These are phyloP conservation scores for Tylopilus cervinicoccineus DNA, from an alignment of 768 basidiomycete species.

Conservation along the genomic window DNA sequence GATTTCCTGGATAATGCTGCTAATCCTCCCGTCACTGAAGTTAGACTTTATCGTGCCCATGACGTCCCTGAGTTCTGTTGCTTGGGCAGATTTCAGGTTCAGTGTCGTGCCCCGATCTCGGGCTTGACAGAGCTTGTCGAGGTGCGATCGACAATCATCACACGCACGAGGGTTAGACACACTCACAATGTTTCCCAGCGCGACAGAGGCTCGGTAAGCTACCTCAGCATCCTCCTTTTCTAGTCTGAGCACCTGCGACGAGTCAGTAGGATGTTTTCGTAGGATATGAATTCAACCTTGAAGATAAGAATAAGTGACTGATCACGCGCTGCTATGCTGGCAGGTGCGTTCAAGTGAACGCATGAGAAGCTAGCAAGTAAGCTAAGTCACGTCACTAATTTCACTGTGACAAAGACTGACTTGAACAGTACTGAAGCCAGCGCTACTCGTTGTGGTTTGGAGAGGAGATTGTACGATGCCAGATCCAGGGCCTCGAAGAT, in stretches of 20 bases:
- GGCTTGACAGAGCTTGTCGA: slow-evolving; percentile 45
- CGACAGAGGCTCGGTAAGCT: slow-evolving; percentile 66
- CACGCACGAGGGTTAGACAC: background rate
- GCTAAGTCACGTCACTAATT: background rate
- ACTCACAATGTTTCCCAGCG: slow-evolving; percentile 68
- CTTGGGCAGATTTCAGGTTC: slow-evolving; percentile 34
- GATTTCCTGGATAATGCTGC: slow-evolving; percentile 49
- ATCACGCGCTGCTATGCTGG: slow-evolving; percentile 37
- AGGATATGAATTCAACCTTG: slow-evolving; percentile 34
- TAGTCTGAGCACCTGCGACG: slow-evolving; percentile 27
- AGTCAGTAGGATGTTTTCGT: slow-evolving; percentile 5
- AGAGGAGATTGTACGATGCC: slow-evolving; percentile 50
- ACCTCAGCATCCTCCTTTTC: slow-evolving; percentile 63
- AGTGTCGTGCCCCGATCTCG: slow-evolving; percentile 36
- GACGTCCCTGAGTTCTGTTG: slow-evolving; percentile 37
- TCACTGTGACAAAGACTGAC: slow-evolving; percentile 43
- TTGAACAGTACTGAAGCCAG: slow-evolving; percentile 84
- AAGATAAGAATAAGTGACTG: slow-evolving; percentile 44
- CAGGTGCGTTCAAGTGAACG: slow-evolving; percentile 40
- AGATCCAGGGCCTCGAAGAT: slow-evolving; percentile 52
- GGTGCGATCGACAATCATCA: background rate
- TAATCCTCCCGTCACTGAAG: slow-evolving; percentile 60
- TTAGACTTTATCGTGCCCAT: slow-evolving; percentile 38
- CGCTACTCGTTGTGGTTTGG: slow-evolving; percentile 71
- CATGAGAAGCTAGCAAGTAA: slow-evolving; percentile 57